phyloP scores from a whole-genome alignment of 2,329 filamentous ascomycete species.

The Aspergillus neotritici region DNA sequence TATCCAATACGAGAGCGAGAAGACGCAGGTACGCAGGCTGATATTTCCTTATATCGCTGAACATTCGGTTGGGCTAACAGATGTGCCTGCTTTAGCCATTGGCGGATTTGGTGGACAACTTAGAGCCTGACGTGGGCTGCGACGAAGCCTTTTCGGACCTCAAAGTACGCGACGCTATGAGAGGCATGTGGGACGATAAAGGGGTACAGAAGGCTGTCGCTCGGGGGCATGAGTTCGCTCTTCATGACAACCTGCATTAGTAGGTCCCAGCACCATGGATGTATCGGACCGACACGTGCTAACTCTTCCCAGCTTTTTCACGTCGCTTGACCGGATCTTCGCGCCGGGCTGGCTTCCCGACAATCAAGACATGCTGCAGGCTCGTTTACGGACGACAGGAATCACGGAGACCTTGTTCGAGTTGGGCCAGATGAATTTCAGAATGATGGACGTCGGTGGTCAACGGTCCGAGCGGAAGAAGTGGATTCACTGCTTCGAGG shows the following conservation, averaged over 20 bases:
- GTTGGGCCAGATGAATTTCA: constrained; percentile 83
- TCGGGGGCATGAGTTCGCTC: constrained; percentile 91
- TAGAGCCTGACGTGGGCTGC: constrained; percentile 69
- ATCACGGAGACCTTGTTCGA: constrained; percentile 96
- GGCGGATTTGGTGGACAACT: constrained; percentile 69
- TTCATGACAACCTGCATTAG: constrained; percentile 95
- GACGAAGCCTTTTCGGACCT: constrained; percentile 69
- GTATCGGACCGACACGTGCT: constrained; percentile 7
- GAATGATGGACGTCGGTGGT: constrained; percentile 94
- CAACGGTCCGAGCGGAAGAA: constrained; percentile 92
- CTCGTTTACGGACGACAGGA: constrained; percentile 83
- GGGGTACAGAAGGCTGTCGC: constrained; percentile 83
- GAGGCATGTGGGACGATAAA: constrained; percentile 72
- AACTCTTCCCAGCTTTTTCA: constrained; percentile 63
- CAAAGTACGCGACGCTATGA: constrained; percentile 66
- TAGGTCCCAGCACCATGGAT: constrained; percentile 44
- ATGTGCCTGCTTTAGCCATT: constrained; percentile 48
- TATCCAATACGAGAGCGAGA: constrained; percentile 70
- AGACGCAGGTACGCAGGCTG: constrained; percentile 63
- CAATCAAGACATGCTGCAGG: constrained; percentile 90
- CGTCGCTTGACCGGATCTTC: constrained; percentile 70
- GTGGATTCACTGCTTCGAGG: constrained; percentile 96
- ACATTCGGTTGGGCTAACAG: background rate
- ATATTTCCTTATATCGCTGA: background rate
- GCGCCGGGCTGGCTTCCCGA: constrained; percentile 74